These are phyloP conservation scores for Noccaea bulbosa DNA, from an alignment of 345 rosid species.

Conservation along the genomic window DNA sequence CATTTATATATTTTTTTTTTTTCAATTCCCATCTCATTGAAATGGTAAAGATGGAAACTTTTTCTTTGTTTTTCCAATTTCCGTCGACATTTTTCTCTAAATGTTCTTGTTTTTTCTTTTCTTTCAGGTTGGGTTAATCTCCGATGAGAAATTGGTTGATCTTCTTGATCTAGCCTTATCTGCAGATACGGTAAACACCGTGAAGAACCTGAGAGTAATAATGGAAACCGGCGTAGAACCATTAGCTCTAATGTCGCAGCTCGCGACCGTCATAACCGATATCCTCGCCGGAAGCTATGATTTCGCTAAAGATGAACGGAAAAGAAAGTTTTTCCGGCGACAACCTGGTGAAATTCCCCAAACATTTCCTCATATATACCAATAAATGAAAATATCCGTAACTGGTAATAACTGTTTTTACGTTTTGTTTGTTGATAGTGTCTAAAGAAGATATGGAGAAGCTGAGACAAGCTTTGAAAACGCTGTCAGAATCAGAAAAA, in stretches of 20 bases:
- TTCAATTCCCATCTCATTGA: neutral
- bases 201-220: conserved; percentile 82
- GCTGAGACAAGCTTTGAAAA: conserved; percentile 89
- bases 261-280: conserved; percentile 95
- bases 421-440: conserved; percentile 52
- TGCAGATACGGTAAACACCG: conserved; percentile 97
- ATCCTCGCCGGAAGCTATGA: conserved; percentile 93
- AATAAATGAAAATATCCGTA: neutral
- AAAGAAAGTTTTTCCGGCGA: conserved; percentile 78
- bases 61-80: neutral
- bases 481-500: conserved; percentile 94
- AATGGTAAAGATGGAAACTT: conserved; percentile 14
- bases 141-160: conserved; percentile 95
- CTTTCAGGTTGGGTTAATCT: conserved; percentile 86
- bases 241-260: conserved; percentile 95
- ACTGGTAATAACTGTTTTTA: conserved; percentile 11
- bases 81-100: neutral
- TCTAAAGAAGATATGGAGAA: conserved; percentile 95
- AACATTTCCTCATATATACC: neutral
- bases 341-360: conserved; percentile 68
- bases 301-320: conserved; percentile 66
- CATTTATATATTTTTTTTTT: neutral
- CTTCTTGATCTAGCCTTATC: conserved; percentile 99
- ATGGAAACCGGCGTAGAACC: conserved; percentile 98
- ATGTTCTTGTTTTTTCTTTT: conserved; percentile 32